Evolutionary conservation across 192 early-diverging fungal genomes (phyloP), one percentile per base, ranked within the genome.

Genomic region (Linnemannia exigua): DNA sequence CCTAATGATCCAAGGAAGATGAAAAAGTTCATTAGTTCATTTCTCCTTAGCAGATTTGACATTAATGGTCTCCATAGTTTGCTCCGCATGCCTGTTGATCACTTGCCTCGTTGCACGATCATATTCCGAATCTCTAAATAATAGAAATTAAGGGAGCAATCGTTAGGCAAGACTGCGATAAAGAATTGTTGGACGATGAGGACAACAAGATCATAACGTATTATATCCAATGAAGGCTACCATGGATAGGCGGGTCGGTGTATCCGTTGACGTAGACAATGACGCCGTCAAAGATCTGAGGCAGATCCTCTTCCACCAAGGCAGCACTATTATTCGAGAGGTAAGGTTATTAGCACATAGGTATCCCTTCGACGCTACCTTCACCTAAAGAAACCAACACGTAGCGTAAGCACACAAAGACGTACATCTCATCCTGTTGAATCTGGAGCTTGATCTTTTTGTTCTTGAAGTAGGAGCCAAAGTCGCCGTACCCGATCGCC

Each of bases 261-360:
- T 94, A 95, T n/a, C 95, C 95, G 68, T 94, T 94, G 46, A 94
- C 91, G 73, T 94, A 89, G 35, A 95, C 87, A 15, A 84, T 81
- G 5, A 88, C 52, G 5, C 89, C 88, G 67, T 87, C 80, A 71
- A 91, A 92, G 4, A 90, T 84, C 36, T 76, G 80, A 11, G 79
- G 38, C 1, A 50, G 54, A 28, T 89, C 81, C 15, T 74, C 50
- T n/a, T 71, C 66, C 38, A 73, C 84, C 41, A 78, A 67, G 11
- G 81, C 72, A 47, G 81, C 79, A 16, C 78, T 82, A 48, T 31
- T 7, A 25, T 3, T 7, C 28, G 14, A 63, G 5, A 12, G 9
- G 12, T 7, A 41, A n/a, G 22, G 41, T 22, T 9, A 20, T 44
- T 71, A 48, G 41, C 25, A 36, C 5, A 4, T 58, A 5, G 15